phyloP scores from a whole-genome alignment of 805 yeast species.

The Jamesozyma gamospora region DNA sequence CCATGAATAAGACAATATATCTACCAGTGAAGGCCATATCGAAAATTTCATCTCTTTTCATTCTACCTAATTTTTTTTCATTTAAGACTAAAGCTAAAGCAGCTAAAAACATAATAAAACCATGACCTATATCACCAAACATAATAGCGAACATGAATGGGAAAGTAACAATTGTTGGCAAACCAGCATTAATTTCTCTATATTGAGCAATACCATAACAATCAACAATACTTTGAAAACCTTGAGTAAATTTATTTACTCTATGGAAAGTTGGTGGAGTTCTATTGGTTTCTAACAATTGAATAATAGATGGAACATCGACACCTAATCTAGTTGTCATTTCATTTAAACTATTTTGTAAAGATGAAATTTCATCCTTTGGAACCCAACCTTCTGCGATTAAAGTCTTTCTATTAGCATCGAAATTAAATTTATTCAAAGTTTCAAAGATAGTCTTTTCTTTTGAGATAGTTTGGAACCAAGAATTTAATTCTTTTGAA shows the following conservation, averaged over 20 bases:
- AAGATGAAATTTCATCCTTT: conserved; percentile 36
- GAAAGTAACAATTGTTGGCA: conserved; percentile 64
- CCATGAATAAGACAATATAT: conserved; percentile 61
- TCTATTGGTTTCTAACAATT: conserved; percentile 52
- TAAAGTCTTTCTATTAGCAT: conserved; percentile 51
- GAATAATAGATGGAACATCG: conserved; percentile 39
- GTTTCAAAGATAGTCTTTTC: conserved; percentile 51
- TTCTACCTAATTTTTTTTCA: conserved; percentile 41
- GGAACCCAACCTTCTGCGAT: conserved; percentile 76
- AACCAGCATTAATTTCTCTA: conserved; percentile 66
- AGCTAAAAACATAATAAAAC: conserved; percentile 49
- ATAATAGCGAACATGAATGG: conserved; percentile 78
- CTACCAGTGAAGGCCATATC: conserved; percentile 71
- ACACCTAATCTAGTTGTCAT: conserved; percentile 25
- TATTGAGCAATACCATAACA: conserved; percentile 74
- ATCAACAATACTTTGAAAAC: conserved; percentile 61
- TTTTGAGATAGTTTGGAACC: conserved; percentile 45
- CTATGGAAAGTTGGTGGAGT: conserved; percentile 66
- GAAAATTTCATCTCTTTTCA: conserved; percentile 63
- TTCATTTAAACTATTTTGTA: conserved; percentile 37
- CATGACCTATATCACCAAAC: conserved; percentile 80
- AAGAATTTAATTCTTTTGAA: conserved; percentile 47
- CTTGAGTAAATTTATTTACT: conserved; percentile 58
- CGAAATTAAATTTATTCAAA: conserved; percentile 60
- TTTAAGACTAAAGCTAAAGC: conserved; percentile 46